Base-by-base conservation (phyloP, 2,329 filamentous ascomycete species). In the Cordyceps javanica region DNA sequence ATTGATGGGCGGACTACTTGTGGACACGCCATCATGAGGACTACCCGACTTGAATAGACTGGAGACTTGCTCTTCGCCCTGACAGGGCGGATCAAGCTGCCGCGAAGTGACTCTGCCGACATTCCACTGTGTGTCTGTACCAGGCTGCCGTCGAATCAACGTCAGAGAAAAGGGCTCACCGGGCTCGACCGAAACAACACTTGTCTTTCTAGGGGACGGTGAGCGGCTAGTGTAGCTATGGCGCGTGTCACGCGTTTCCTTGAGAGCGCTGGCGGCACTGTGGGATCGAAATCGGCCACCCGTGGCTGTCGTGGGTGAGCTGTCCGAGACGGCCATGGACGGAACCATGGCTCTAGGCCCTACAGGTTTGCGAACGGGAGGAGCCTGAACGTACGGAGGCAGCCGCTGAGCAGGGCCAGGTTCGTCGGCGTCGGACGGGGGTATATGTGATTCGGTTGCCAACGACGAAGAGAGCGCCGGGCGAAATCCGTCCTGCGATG, bases 141-240 rank as follows among this genome's bases (percentile, higher is more conserved):
- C 77, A 1, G 87, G 87, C 67, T 91, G 86, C 62, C 88, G 82
- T n/a, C 89, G 85, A 64, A 91, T 90, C 14, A 92, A 70, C 0
- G 83, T 86, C 14, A 85, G 71, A 2, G 76, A 78, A 61, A 83
- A 84, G 0, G 80, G 76, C 0, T 71, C 69, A 48, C 73, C 69
- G 52, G 72, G 69, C 7, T 69, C 63, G 2, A 53, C 30, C n/a
- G 58, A 60, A 23, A 65, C 63, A 2, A 63, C 64, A 36, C 62
- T 68, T 48, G 62, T 66, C 54, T 72, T 75, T 25, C 61, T 66
- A 3, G 75, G 75, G 1, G 75, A 77, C 0, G 70, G 69, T 0
- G 75, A 73, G n/a, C 70, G 66, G 28, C 62, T 62, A 5, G 26
- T 19, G 38, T 13, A 56, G 52, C 34, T 38, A 1, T 26, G 39